Base-by-base conservation (phyloP, 345 rosid genomes). In the Heritiera fomes region DNA sequence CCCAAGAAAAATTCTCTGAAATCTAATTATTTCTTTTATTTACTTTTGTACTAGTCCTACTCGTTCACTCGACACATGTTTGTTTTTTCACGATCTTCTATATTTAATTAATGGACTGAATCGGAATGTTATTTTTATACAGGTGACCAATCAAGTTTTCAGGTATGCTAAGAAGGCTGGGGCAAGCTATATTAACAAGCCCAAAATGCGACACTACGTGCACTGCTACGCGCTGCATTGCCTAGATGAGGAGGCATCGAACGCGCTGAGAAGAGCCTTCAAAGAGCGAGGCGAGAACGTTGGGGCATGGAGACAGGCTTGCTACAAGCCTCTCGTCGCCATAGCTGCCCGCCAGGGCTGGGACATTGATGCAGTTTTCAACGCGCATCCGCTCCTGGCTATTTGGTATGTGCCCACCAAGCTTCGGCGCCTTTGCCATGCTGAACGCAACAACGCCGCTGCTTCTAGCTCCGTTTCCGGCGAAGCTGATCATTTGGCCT, bases 61-160 rank as follows among this genome's bases (percentile, higher is more conserved):
- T 23, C 28, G 28, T 23, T 23, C 28, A 23, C 28, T 23, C 28
- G 28, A 23, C 28, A 23, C 28, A 23, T 23, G 28, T 23, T 23
- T 23, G 28, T 23, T 23, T 23, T 23, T 23, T 23, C 28, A 23
- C 28, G 28, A 23, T 23, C 28, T 23, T 0, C 28, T 23, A 23
- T 0, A 23, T 23, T 23, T 23, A 23, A 23, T 23, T 23, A 23
- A 23, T 23, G 28, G 28, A 23, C 28, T 23, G 28, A 23, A 23
- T 23, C 28, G 28, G 28, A 23, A 23, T 23, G 28, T 23, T 34
- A 3, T 34, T 40, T 47, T 55, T 47, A 13, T 30, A 46, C 71
- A 95, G 99, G 98, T 95, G 83, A 95, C 98, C 30, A 95, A 95
- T 81, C 98, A 95, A 83, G 99, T 95, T 80, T 95, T 95, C 55